Conservation (phyloP, 2,329 filamentous ascomycete species). For the Pseudocercospora vitis region DNA sequence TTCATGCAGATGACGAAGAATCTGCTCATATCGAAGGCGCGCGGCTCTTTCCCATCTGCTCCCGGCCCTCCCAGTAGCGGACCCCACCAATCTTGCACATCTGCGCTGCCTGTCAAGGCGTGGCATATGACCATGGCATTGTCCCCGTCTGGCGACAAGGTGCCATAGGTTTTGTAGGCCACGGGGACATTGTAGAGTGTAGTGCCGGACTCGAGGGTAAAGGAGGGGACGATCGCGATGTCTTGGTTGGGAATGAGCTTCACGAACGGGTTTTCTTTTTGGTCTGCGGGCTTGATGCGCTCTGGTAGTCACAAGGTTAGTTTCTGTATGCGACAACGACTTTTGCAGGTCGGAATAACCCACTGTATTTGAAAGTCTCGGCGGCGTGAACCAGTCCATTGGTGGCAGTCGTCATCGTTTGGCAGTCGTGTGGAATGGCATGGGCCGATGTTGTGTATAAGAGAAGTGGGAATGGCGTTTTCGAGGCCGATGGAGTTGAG, state of each 20-base stretch:
- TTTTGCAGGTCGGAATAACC: conserved; percentile 4
- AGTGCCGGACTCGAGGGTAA: conserved; percentile 90
- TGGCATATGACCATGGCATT: conserved; percentile 74
- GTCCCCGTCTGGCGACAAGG: conserved; percentile 56
- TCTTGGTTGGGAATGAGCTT: conserved; percentile 83
- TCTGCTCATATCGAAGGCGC: conserved; percentile 73
- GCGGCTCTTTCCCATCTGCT: conserved; percentile 44
- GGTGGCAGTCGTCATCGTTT: conserved; percentile 30
- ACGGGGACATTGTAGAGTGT: conserved; percentile 72
- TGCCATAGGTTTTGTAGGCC: conserved; percentile 64
- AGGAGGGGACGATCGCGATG: conserved; percentile 81
- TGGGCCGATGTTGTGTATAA: conserved; percentile 9
- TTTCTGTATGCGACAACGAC: not conserved
- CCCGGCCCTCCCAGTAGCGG: conserved; percentile 75
- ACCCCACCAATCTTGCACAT: conserved; percentile 87
- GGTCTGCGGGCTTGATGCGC: conserved; percentile 43
- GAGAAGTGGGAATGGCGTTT: not conserved
- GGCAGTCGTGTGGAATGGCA: conserved; percentile 9
- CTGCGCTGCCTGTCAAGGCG: conserved; percentile 79
- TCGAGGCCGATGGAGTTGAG: not conserved
- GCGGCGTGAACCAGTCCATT: conserved; percentile 33
- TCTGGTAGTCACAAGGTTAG: conserved; percentile 27
- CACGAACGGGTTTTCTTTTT: conserved; percentile 90
- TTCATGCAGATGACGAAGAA: conserved; percentile 89
- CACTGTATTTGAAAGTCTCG: conserved; percentile 27